Conservation (phyloP, 306 rosid genomes). For the Morella rubra region DNA sequence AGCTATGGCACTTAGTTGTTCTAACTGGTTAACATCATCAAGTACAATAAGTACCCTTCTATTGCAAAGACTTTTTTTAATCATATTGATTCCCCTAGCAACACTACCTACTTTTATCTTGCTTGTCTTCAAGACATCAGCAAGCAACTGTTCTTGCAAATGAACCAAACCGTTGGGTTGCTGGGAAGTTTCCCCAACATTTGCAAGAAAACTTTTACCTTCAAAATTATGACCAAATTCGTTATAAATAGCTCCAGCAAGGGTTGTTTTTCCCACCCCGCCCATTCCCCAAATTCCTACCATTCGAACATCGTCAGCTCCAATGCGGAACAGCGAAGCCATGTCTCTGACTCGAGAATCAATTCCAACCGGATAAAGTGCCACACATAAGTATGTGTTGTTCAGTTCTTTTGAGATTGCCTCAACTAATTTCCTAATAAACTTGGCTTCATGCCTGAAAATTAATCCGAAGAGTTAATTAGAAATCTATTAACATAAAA, state of each 20-base stretch:
- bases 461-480: no score
- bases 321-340: no score
- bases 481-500: no score
- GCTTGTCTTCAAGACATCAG: no score
- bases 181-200: not conserved
- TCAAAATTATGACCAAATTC: not conserved
- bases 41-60: not conserved
- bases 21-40: not conserved
- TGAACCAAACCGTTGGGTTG: no score
- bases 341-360: no score
- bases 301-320: not conserved
- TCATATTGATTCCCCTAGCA: not conserved
- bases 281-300: slow-evolving; percentile 4
- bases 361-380: no score
- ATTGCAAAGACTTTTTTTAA: not conserved
- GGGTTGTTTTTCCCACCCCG: not conserved
- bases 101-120: not conserved
- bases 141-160: no score
- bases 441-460: no score
- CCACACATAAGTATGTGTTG: no score
- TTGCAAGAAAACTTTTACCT: not conserved
- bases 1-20: not conserved
- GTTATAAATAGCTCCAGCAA: not conserved
- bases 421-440: no score
- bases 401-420: no score